These are phyloP conservation scores for Cunninghamia lanceolata DNA, from an alignment of 75 land plant species.

Conservation along the genomic window DNA sequence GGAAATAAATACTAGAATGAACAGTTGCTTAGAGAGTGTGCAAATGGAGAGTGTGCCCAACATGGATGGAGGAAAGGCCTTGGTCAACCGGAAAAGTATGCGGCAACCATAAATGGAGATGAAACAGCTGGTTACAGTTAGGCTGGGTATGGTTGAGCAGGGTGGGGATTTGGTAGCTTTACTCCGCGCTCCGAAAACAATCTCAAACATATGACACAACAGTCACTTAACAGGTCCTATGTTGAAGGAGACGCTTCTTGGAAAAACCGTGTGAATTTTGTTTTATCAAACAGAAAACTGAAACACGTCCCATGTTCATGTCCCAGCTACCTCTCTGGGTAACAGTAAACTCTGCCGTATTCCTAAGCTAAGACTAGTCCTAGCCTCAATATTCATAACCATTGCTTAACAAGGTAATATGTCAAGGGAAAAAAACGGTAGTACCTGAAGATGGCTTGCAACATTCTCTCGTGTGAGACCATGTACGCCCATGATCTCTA, in stretches of 20 bases:
- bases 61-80: no score
- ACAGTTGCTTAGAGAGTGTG: not conserved
- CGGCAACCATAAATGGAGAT: no score
- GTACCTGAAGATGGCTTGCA: constrained; percentile 95
- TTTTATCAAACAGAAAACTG: no score
- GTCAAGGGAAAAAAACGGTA: not conserved
- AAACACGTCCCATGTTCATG: not conserved
- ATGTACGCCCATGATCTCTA: constrained; percentile 88
- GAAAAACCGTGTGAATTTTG: no score
- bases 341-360: not conserved
- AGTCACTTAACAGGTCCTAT: no score
- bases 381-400: not conserved
- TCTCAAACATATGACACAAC: no score
- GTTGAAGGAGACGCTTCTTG: no score
- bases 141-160: no score
- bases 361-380: not conserved
- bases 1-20: not conserved
- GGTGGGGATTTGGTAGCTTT: no score
- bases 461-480: constrained; percentile 94
- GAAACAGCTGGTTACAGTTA: no score
- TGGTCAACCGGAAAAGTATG: no score
- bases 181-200: no score
- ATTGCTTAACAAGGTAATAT: not conserved
- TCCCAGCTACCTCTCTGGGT: not conserved
- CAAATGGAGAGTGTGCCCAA: not conserved